Conservation (phyloP, 371 early-diverging fungal species). For the Mucor irregularis region DNA sequence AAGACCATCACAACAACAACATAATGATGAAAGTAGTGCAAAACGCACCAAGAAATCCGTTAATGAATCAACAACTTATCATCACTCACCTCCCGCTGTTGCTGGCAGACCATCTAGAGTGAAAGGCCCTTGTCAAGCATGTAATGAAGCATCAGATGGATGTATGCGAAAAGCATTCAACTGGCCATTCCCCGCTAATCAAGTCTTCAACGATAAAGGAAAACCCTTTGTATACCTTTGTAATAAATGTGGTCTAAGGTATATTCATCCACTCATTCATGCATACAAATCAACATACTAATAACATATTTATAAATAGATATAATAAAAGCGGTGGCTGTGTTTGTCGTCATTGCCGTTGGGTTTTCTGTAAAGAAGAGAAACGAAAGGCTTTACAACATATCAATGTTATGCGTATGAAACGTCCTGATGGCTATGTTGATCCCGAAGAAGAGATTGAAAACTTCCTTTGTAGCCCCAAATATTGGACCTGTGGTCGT, state of each 20-base stretch:
- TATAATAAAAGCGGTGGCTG: constrained; percentile 49
- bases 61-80: too few relatives aligned
- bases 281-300: neutral
- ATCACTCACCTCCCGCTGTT: neutral
- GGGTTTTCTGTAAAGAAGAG: constrained; percentile 56
- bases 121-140: constrained; percentile 53
- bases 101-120: constrained; percentile 35
- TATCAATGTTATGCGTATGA: constrained; percentile 43
- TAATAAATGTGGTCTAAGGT: constrained; percentile 50
- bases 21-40: constrained; percentile 11
- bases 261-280: too few relatives aligned
- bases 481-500: constrained; percentile 47
- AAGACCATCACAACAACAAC: too few relatives aligned
- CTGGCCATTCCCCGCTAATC: constrained; percentile 45
- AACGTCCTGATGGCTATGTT: constrained; percentile 38
- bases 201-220: constrained; percentile 41
- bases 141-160: constrained; percentile 46
- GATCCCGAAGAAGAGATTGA: constrained; percentile 49
- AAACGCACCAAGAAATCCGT: too few relatives aligned
- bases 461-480: constrained; percentile 45
- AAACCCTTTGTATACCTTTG: constrained; percentile 50
- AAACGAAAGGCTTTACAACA: constrained; percentile 46
- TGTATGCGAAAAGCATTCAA: constrained; percentile 55
- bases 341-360: constrained; percentile 48
- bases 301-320: constrained; percentile 15